Percentiles rank a stretch among this genome's conserved stretches.
Evolutionary conservation across 116 monocot species (phyloP).

Genomic region (Phalaenopsis hybrid): DNA sequence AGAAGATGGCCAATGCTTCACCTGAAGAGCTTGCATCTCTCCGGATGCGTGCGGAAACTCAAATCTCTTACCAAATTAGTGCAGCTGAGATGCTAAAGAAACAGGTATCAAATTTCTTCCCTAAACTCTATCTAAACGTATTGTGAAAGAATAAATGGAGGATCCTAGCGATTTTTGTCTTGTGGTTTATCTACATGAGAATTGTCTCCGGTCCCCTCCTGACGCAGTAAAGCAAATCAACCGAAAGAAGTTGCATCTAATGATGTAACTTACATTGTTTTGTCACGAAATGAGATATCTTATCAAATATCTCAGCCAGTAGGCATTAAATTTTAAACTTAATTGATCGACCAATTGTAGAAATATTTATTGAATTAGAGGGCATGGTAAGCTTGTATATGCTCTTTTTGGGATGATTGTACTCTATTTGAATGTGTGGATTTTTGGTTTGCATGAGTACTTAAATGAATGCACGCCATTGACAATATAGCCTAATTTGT

Average conservation of each 20-base stretch:
- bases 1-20: constrained; percentile 65
- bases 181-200: background rate
- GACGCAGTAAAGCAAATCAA: background rate
- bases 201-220: background rate
- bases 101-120: constrained; percentile 39
- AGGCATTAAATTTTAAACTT: constrained; percentile 1
- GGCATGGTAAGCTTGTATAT: background rate
- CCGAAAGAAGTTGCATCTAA: background rate
- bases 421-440: no score
- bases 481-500: no score
- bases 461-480: no score
- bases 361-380: background rate
- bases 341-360: background rate
- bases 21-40: constrained; percentile 88
- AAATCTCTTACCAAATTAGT: constrained; percentile 59
- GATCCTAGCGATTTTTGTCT: background rate
- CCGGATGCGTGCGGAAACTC: constrained; percentile 67
- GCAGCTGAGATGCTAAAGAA: constrained; percentile 79
- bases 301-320: background rate
- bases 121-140: background rate
- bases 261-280: background rate
- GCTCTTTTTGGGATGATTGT: no score
- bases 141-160: background rate
- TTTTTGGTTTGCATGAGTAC: no score
- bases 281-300: background rate